Evolutionary conservation across 495 filamentous ascomycete genomes (phyloP), one percentile per base, ranked within the genome.

Genomic region (Penicillium salamii): DNA sequence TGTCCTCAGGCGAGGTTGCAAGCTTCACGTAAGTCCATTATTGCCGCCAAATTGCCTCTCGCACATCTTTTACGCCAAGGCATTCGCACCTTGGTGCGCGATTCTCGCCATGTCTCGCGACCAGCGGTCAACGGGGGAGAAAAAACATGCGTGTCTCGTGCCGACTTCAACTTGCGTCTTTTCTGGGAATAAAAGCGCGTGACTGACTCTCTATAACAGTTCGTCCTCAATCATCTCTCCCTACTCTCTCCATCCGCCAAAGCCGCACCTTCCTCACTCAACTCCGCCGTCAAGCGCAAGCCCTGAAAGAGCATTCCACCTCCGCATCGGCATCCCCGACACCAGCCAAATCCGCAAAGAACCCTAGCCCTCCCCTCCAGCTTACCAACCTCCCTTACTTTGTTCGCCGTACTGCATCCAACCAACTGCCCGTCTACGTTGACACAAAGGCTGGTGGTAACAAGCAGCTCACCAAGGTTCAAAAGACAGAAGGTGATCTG

Each of bases 351-450:
- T 15, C 38, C 20, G 21, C 50, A 29, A 55, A 56, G 32, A 38
- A 53, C 31, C 37, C 56, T 11, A 35, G 55, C 33, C 42, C 69
- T n/a, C 5, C 57, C 44, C 44, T 71, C 43, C 61, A 65, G 46
- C 56, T 70, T 52, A 62, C 64, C 48, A 71, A 68, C 33, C 75
- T 78, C 33, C 79, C 84, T 17, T 98, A 91, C 78, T 81, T 83
- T 52, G 77, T 98, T 45, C 70, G 73, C 42, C 87, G 88, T 39
- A 92, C 89, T 5, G 62, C 70, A 8, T 84, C 82, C 17, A 82
- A 86, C 44, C 81, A 91, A 54, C 69, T 90, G 2, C 83, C 90
- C 11, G 80, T 97, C n/a, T 98, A 98, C 66, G 70, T 83, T 3
- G 68, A 82, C 43, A 67, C 67, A 46, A 92, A 91, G 69, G 76